These are phyloP conservation scores for Penicillium egyptiacum DNA, from an alignment of 495 filamentous ascomycete species.

Conservation along the genomic window DNA sequence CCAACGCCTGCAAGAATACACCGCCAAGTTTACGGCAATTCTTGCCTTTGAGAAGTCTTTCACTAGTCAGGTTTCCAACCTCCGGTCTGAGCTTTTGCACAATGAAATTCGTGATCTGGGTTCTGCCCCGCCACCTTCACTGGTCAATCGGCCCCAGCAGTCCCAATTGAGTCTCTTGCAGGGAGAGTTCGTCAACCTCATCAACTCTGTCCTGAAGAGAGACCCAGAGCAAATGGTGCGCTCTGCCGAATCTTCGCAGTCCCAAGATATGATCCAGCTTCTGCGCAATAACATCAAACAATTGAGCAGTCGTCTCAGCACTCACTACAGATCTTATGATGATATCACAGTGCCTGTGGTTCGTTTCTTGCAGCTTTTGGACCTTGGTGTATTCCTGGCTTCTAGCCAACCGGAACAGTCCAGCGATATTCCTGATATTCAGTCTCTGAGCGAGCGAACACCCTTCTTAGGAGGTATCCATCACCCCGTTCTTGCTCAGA, in stretches of 20 bases:
- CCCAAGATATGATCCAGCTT: conserved; percentile 46
- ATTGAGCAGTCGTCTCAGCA: conserved; percentile 62
- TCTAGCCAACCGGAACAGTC: conserved; percentile 27
- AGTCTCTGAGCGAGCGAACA: conserved; percentile 50
- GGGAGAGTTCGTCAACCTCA: conserved; percentile 74
- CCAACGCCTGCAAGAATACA: conserved; percentile 53
- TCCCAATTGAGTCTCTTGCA: conserved; percentile 73
- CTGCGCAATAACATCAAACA: conserved; percentile 71
- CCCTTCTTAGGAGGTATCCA: conserved; percentile 62
- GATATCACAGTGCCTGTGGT: conserved; percentile 78
- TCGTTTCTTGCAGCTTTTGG: conserved; percentile 78
- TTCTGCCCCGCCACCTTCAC: conserved; percentile 55
- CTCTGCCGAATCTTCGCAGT: conserved; percentile 17
- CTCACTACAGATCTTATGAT: conserved; percentile 71
- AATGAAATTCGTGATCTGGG: conserved; percentile 62
- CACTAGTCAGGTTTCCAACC: conserved; percentile 63
- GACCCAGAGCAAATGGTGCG: conserved; percentile 48
- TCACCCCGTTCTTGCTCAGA: conserved; percentile 25
- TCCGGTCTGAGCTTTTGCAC: conserved; percentile 59
- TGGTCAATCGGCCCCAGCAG: conserved; percentile 68
- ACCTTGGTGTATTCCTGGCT: conserved; percentile 68
- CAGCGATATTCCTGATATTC: conserved; percentile 28
- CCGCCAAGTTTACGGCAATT: conserved; percentile 59
- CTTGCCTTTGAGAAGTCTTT: conserved; percentile 63
- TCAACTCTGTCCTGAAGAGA: conserved; percentile 62